Conservation (phyloP, 179 eudicot genomes). For the Amaranthus tricolor region DNA sequence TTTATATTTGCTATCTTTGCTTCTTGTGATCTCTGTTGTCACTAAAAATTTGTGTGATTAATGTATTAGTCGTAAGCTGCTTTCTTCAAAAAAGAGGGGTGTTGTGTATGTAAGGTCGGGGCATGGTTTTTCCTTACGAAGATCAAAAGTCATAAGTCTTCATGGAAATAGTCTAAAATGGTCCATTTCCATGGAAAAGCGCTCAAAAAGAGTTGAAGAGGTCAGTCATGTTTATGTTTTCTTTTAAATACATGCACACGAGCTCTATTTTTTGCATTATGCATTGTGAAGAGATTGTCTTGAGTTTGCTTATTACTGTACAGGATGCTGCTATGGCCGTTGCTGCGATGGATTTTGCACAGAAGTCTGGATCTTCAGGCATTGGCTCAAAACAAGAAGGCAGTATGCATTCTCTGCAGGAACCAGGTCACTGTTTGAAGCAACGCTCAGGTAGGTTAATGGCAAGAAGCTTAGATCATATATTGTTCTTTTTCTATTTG, state of each 20-base stretch:
- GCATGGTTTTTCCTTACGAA: conserved; percentile 79
- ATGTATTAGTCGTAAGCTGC: conserved; percentile 52
- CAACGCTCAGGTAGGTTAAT: conserved; percentile 48
- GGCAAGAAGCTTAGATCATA: conserved; percentile 6
- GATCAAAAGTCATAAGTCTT: conserved; percentile 82
- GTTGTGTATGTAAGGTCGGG: conserved; percentile 73
- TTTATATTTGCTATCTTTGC: conserved; percentile 13
- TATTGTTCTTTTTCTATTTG: not conserved
- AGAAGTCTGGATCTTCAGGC: conserved; percentile 34
- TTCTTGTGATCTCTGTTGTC: conserved; percentile 17
- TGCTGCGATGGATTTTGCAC: conserved; percentile 53
- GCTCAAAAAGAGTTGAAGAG: conserved; percentile 72
- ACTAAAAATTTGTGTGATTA: conserved; percentile 13
- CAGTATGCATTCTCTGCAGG: conserved; percentile 48
- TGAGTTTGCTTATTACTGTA: conserved; percentile 1
- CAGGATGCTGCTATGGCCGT: conserved; percentile 82
- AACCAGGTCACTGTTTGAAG: conserved; percentile 48
- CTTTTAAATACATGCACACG: not conserved
- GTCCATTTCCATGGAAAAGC: conserved; percentile 86
- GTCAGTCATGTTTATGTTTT: conserved; percentile 41
- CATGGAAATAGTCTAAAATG: conserved; percentile 87
- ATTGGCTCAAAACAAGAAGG: conserved; percentile 34
- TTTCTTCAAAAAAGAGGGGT: conserved; percentile 68
- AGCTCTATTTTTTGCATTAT: not conserved
- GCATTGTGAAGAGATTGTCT: not conserved